phyloP scores from a whole-genome alignment of 1,139 yeast genomes.

The Suhomyces kunorum region DNA sequence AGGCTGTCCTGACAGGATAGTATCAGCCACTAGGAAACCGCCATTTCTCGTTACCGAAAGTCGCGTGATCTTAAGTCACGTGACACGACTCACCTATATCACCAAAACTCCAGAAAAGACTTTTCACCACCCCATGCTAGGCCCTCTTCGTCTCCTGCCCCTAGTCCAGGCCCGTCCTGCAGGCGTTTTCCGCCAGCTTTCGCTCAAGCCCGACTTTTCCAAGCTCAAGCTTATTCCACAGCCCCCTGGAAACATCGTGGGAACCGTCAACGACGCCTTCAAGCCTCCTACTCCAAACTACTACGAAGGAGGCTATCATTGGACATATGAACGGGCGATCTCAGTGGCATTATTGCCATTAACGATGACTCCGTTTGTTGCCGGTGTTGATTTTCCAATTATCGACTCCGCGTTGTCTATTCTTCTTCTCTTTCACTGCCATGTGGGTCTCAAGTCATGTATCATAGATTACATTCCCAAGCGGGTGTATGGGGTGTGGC shows the following conservation, averaged over 20 bases:
- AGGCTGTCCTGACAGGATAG: no score
- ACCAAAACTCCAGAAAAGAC: background rate
- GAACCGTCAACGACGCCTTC: slow-evolving; percentile 81
- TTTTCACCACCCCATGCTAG: slow-evolving; percentile 6
- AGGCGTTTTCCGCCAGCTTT: slow-evolving; percentile 14
- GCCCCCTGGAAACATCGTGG: slow-evolving; percentile 70
- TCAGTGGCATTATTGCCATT: slow-evolving; percentile 76
- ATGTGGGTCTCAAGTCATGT: slow-evolving; percentile 82
- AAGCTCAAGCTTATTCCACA: slow-evolving; percentile 54
- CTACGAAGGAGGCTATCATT: slow-evolving; percentile 83
- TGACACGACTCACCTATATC: background rate
- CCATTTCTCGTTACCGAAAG: no score
- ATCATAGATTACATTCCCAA: slow-evolving; percentile 86
- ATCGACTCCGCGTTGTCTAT: slow-evolving; percentile 70
- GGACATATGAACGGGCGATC: slow-evolving; percentile 78
- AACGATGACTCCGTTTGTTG: slow-evolving; percentile 67
- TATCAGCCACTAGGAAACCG: no score
- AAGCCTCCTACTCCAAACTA: slow-evolving; percentile 60
- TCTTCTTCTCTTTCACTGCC: slow-evolving; percentile 68
- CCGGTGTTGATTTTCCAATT: slow-evolving; percentile 65
- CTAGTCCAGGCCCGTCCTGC: slow-evolving; percentile 1
- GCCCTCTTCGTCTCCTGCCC: slow-evolving; percentile 3
- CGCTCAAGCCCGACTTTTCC: slow-evolving; percentile 49
- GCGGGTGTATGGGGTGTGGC: slow-evolving; percentile 77
- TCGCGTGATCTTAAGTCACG: background rate